Evolutionary conservation across 1,139 yeast genomes (phyloP), one percentile per base, ranked within the genome.

Genomic region (Pichia sp.): DNA sequence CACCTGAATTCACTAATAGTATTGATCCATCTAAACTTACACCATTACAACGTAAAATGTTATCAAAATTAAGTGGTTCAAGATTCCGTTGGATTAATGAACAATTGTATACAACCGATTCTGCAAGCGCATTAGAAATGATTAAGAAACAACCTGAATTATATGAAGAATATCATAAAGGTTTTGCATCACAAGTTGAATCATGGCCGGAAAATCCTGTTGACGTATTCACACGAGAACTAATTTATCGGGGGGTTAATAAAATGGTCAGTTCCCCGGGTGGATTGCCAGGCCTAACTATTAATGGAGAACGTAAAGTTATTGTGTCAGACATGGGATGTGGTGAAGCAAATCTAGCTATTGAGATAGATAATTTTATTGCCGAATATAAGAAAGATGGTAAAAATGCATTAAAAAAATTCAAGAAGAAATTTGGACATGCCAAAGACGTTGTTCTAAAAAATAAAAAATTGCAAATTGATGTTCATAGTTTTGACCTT

Each of bases 161-260:
- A 53, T 92, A 90, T 63, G 95, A 87, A 53, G 97, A 90, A 59
- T 92, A 92, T 58, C 99, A 92, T 61, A 83, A 80, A 51, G 99
- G 99, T 0, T 92, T 94, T 71, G 74, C 95, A 56, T 82, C 89
- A 6, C 99, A 92, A 64, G 97, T 92, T 23, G 87, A 84, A 60
- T 74, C 89, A 30, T 92, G 99, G 99, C 98, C 99, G 0, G 96
- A 90, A 64, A 92, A 92, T 60, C 99, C 99, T 0, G 96, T 94
- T 16, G 83, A 89, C 63, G 83, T 84, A 1, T 86, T 89, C 66
- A 92, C 87, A 2, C 69, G 77, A 10, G 89, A 85, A 57, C 71
- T 92, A 45, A 76, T 76, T 52, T 65, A 67, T 28, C 74, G 95
- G 50, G 63, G 62, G 30, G 68, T 81, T 0, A 64, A 71, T 29